Percentiles rank a stretch among this genome's conserved stretches.
phyloP scores from a whole-genome alignment of 768 basidiomycete species.

The Lentinula sp. region DNA sequence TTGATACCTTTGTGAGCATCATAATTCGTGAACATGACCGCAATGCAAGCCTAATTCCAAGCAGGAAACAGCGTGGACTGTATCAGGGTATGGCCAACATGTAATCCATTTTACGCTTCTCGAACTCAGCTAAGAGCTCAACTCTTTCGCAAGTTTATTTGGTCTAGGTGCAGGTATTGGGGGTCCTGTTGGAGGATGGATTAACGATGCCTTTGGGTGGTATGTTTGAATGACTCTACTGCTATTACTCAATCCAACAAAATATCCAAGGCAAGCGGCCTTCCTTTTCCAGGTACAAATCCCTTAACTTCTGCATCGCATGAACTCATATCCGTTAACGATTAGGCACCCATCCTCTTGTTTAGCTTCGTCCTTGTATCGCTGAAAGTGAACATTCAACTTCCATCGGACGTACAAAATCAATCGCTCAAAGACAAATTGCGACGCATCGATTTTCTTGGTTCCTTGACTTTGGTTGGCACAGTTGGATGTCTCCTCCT shows the following conservation, averaged over 20 bases:
- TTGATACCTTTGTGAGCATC: slow-evolving; percentile 75
- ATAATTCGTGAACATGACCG: neutral
- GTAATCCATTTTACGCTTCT: slow-evolving; percentile 34
- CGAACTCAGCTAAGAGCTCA: slow-evolving; percentile 1
- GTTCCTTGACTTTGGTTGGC: slow-evolving; percentile 73
- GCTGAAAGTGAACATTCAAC: slow-evolving; percentile 70
- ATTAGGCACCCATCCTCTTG: slow-evolving; percentile 72
- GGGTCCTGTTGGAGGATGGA: slow-evolving; percentile 78
- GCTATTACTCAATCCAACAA: slow-evolving; percentile 4
- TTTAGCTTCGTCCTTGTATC: slow-evolving; percentile 67
- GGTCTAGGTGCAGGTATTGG: slow-evolving; percentile 80
- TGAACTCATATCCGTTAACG: neutral
- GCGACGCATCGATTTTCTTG: slow-evolving; percentile 78
- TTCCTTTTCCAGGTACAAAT: slow-evolving; percentile 73
- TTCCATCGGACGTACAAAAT: slow-evolving; percentile 61
- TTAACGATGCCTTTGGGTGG: slow-evolving; percentile 85
- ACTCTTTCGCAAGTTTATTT: slow-evolving; percentile 49
- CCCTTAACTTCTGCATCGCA: neutral
- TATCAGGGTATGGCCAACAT: slow-evolving; percentile 92
- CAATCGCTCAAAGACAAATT: slow-evolving; percentile 59
- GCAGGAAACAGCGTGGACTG: slow-evolving; percentile 77
- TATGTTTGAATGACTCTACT: slow-evolving; percentile 19
- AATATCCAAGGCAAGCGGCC: slow-evolving; percentile 62
- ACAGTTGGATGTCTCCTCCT: slow-evolving; percentile 67
- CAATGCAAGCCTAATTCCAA: neutral